Percentiles rank a stretch among this genome's conserved stretches.
These are phyloP conservation scores for Blastobotrys americana DNA, from an alignment of 805 yeast genomes.

Conservation along the genomic window DNA sequence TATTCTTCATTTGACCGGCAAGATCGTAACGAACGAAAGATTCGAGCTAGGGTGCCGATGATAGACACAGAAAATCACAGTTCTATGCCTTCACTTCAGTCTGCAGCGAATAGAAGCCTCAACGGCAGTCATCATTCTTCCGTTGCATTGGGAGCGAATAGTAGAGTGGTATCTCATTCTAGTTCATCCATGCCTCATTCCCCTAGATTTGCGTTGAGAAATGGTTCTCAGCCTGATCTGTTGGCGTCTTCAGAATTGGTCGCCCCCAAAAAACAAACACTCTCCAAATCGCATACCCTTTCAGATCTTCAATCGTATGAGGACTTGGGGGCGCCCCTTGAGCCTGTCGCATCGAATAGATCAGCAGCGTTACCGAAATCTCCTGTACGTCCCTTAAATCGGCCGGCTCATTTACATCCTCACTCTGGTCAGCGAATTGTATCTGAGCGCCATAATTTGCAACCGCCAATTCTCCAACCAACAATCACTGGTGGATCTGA, in stretches of 20 bases:
- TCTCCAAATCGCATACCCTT: constrained; percentile 12
- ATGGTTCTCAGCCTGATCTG: background rate
- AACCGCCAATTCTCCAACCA: background rate
- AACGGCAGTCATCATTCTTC: background rate
- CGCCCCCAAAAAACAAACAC: background rate
- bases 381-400: constrained; percentile 16
- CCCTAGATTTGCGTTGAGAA: background rate
- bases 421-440: constrained; percentile 1
- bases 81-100: background rate
- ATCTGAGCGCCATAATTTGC: background rate
- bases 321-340: background rate
- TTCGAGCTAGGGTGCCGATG: background rate
- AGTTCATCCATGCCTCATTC: background rate
- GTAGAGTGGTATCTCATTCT: background rate
- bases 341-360: background rate
- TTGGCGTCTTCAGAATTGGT: background rate
- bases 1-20: background rate
- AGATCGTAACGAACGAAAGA: background rate
- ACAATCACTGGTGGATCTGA: background rate
- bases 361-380: constrained; percentile 6
- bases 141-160: background rate
- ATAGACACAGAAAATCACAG: background rate
- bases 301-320: constrained; percentile 6
- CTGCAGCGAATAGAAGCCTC: background rate
- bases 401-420: constrained; percentile 16